Evolutionary conservation across 768 basidiomycete genomes (phyloP).

Genomic region (Tulasnella sp.): DNA sequence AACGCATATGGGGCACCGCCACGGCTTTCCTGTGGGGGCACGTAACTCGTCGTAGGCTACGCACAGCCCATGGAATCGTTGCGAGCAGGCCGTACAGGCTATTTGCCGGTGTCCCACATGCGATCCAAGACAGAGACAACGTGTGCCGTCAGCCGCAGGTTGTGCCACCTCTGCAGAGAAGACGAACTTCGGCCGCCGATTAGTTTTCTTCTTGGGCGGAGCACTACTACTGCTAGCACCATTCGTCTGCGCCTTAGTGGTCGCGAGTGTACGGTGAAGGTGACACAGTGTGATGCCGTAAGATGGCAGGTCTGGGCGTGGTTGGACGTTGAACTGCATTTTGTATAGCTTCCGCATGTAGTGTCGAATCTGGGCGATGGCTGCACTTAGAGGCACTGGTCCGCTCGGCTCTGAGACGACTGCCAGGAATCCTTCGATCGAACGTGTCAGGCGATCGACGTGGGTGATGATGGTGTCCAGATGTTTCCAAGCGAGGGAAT

Average conservation of each 20-base stretch:
- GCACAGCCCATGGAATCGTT: slow-evolving; percentile 60
- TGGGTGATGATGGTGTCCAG: slow-evolving; percentile 70
- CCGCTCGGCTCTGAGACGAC: slow-evolving; percentile 35
- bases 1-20: slow-evolving; percentile 60
- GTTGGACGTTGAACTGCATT: slow-evolving; percentile 75
- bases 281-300: slow-evolving; percentile 76
- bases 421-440: slow-evolving; percentile 70
- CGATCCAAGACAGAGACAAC: slow-evolving; percentile 11
- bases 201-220: slow-evolving; percentile 25
- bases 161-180: slow-evolving; percentile 13
- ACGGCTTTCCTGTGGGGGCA: not conserved
- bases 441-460: slow-evolving; percentile 58
- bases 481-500: slow-evolving; percentile 70
- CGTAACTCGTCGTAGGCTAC: slow-evolving; percentile 28
- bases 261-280: slow-evolving; percentile 65
- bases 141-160: slow-evolving; percentile 15
- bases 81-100: slow-evolving; percentile 54
- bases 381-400: not conserved
- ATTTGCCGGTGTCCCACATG: slow-evolving; percentile 40
- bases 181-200: slow-evolving; percentile 14
- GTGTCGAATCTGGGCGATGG: slow-evolving; percentile 66
- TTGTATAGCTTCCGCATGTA: slow-evolving; percentile 85
- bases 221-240: not conserved
- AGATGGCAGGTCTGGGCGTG: slow-evolving; percentile 47
- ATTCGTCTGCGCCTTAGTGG: not conserved